These are phyloP conservation scores for Phytopythium cucurbitacearum DNA, from an alignment of 352 stramenopile species.

Conservation along the genomic window DNA sequence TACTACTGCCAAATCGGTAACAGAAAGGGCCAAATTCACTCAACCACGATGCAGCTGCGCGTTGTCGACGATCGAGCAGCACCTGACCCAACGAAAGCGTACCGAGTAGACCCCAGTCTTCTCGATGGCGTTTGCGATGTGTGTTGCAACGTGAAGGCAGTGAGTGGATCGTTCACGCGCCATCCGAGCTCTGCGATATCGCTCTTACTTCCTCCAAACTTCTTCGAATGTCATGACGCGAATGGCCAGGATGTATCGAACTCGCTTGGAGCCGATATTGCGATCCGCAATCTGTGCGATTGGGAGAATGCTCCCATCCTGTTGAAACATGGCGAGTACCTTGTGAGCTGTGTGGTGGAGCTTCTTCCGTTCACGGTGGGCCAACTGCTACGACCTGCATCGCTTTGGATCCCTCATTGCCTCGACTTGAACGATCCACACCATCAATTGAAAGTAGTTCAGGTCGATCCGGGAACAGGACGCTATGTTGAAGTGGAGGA, in stretches of 20 bases:
- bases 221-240: slow-evolving; percentile 39
- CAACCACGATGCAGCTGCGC: slow-evolving; percentile 26
- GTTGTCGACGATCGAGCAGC: slow-evolving; percentile 45
- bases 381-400: slow-evolving; percentile 16
- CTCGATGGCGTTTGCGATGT: slow-evolving; percentile 8
- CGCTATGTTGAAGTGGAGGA: not conserved
- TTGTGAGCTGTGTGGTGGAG: slow-evolving; percentile 46
- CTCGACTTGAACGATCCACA: slow-evolving; percentile 7
- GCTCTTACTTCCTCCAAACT: slow-evolving; percentile 46
- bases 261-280: slow-evolving; percentile 42
- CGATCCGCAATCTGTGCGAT: slow-evolving; percentile 12
- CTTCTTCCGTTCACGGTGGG: slow-evolving; percentile 31
- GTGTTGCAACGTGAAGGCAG: slow-evolving; percentile 31
- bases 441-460: slow-evolving; percentile 16
- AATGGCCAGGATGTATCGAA: slow-evolving; percentile 44
- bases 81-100: slow-evolving; percentile 35
- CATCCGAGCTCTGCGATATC: slow-evolving; percentile 16
- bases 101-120: slow-evolving; percentile 23
- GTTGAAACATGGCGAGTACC: slow-evolving; percentile 16
- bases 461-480: slow-evolving; percentile 20
- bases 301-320: not conserved
- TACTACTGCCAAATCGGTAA: slow-evolving; percentile 67
- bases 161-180: slow-evolving; percentile 28
- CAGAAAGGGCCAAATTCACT: slow-evolving; percentile 29
- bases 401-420: slow-evolving; percentile 28